Conservation (phyloP, 2,329 filamentous ascomycete species). For the Dendryphion nanum region DNA sequence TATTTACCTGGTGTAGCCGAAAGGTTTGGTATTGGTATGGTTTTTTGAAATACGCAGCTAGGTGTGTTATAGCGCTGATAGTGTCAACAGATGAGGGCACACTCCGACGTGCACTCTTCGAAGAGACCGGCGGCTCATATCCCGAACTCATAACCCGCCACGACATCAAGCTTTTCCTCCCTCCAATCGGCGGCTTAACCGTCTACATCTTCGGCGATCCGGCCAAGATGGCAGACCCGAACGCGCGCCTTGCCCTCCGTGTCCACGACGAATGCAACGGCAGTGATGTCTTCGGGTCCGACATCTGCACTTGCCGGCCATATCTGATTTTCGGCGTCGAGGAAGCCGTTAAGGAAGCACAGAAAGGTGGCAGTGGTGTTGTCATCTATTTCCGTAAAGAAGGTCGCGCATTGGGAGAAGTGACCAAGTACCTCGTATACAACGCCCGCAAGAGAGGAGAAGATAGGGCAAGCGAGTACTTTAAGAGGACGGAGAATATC, state of each 20-base stretch:
- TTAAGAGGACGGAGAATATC: conserved; percentile 96
- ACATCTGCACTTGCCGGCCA: conserved; percentile 95
- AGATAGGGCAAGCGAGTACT: conserved; percentile 85
- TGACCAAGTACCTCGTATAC: conserved; percentile 84
- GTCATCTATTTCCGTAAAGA: conserved; percentile 99
- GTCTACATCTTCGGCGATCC: conserved; percentile 98
- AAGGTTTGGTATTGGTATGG: conserved; percentile 80
- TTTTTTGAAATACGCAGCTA: neutral
- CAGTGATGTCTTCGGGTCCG: conserved; percentile 94
- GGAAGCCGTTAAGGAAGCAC: conserved; percentile 95
- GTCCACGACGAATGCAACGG: conserved; percentile 92
- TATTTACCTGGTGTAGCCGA: conserved; percentile 67
- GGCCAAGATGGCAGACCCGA: conserved; percentile 87
- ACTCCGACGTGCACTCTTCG: conserved; percentile 83
- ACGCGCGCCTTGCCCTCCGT: conserved; percentile 75
- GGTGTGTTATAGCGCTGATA: conserved; percentile 22
- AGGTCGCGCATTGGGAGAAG: conserved; percentile 88
- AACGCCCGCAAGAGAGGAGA: conserved; percentile 75
- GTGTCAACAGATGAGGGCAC: conserved; percentile 69
- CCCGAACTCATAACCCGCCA: conserved; percentile 92
- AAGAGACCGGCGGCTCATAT: conserved; percentile 93
- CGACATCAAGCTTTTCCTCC: conserved; percentile 93
- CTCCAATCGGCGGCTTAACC: conserved; percentile 91
- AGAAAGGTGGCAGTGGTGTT: conserved; percentile 87
- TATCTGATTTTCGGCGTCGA: conserved; percentile 97